These are phyloP conservation scores for Trapa incisa DNA, from an alignment of 345 rosid genomes.

Conservation along the genomic window DNA sequence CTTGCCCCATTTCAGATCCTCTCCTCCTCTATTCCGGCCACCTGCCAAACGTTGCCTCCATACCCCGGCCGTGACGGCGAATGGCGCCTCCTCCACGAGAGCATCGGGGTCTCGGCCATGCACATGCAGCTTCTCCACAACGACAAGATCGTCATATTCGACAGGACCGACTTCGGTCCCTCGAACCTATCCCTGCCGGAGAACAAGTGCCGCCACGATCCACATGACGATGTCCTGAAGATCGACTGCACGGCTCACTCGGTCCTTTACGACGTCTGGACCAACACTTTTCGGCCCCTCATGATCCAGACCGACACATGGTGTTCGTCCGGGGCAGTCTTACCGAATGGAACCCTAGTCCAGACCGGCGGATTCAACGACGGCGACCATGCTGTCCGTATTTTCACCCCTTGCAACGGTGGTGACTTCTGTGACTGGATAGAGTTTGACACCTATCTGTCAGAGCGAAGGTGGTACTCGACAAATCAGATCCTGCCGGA, in stretches of 20 bases:
- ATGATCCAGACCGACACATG: slow-evolving; percentile 60
- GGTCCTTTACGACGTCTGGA: slow-evolving; percentile 42
- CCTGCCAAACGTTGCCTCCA: background rate
- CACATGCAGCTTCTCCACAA: slow-evolving; percentile 76
- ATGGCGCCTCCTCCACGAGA: slow-evolving; percentile 52
- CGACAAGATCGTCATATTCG: slow-evolving; percentile 64
- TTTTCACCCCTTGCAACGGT: slow-evolving; percentile 33
- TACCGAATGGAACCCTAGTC: slow-evolving; percentile 50
- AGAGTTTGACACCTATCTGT: slow-evolving; percentile 37
- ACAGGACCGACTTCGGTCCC: slow-evolving; percentile 67
- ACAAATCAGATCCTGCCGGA: slow-evolving; percentile 63
- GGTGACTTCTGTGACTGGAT: slow-evolving; percentile 47
- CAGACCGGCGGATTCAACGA: slow-evolving; percentile 78
- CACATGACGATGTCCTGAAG: slow-evolving; percentile 20
- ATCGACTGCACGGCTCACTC: slow-evolving; percentile 82
- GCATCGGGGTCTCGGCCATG: slow-evolving; percentile 77
- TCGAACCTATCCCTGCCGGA: slow-evolving; percentile 59
- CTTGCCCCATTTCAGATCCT: slow-evolving; percentile 8
- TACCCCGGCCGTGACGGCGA: slow-evolving; percentile 13
- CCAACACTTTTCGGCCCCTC: slow-evolving; percentile 48
- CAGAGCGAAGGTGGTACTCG: slow-evolving; percentile 67
- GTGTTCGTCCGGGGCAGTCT: slow-evolving; percentile 77
- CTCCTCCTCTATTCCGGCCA: slow-evolving; percentile 3
- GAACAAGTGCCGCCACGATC: slow-evolving; percentile 35
- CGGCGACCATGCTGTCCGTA: slow-evolving; percentile 48